Percentiles rank a stretch among this genome's conserved stretches.
Conservation (phyloP, 139 green algal genomes). For the Nannochloris sp. region DNA sequence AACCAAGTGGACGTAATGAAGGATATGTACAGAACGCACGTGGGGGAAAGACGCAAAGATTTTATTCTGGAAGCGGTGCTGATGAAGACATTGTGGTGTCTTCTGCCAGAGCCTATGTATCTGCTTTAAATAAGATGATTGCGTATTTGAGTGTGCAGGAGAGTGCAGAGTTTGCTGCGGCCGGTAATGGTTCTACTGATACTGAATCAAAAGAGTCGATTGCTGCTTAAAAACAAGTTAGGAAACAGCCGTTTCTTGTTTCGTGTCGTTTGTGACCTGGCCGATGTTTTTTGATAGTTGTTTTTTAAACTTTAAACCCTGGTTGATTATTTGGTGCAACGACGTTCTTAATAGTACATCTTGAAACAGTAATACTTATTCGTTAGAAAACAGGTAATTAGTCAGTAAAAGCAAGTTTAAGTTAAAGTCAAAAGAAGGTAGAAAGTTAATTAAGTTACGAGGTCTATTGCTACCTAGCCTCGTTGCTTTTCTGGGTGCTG, state of each 20-base stretch:
- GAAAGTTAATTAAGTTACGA: not conserved
- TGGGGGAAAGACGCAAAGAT: conserved; percentile 41
- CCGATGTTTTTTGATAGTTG: too few relatives aligned
- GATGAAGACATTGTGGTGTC: conserved; percentile 94
- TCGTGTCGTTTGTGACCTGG: too few relatives aligned
- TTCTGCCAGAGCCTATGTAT: conserved; percentile 81
- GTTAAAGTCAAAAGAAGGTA: not conserved
- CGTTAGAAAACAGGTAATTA: not conserved
- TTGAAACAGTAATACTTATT: too few relatives aligned
- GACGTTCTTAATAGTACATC: too few relatives aligned
- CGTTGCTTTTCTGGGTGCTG: conserved; percentile 45
- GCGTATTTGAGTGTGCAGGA: conserved; percentile 39
- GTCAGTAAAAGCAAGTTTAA: not conserved
- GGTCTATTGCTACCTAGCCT: not conserved
- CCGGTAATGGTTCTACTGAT: too few relatives aligned
- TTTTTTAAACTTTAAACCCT: too few relatives aligned
- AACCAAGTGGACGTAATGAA: conserved; percentile 38
- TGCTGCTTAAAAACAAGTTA: too few relatives aligned
- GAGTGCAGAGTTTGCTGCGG: not conserved
- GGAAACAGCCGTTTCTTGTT: too few relatives aligned
- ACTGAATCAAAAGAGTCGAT: too few relatives aligned
- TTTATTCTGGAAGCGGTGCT: conserved; percentile 72
- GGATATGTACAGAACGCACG: conserved; percentile 34
- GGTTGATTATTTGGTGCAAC: too few relatives aligned
- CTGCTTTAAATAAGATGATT: conserved; percentile 97